Evolutionary conservation across 306 rosid species (phyloP).

Genomic region (Hippophae gyantsensis): DNA sequence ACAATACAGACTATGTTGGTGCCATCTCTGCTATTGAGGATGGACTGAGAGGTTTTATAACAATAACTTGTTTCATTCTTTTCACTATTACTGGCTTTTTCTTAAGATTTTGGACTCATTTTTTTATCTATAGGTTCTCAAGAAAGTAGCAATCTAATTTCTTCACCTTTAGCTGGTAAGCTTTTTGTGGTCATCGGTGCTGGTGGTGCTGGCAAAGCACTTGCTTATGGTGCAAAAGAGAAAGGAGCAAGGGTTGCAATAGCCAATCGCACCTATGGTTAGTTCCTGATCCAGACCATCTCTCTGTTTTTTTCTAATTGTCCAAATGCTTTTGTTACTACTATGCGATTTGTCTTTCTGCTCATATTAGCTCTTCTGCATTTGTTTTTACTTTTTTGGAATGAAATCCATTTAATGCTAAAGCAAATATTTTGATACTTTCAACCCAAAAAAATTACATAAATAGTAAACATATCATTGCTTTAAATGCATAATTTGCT

Average conservation of each 20-base stretch:
- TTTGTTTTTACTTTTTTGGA: not conserved
- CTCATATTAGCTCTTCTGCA: not conserved
- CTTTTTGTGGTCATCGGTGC: constrained; percentile 87
- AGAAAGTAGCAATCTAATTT: constrained; percentile 24
- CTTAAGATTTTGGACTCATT: constrained; percentile 8
- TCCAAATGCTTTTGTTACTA: constrained; percentile 4
- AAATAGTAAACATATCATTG: too few species aligned
- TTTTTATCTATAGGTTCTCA: constrained; percentile 31
- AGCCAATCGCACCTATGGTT: constrained; percentile 91
- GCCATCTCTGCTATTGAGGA: constrained; percentile 86
- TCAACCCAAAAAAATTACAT: too few species aligned
- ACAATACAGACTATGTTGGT: constrained; percentile 76
- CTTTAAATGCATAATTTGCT: too few species aligned
- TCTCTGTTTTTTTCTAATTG: constrained; percentile 7
- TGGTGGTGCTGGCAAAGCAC: constrained; percentile 94
- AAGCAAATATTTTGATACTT: too few species aligned
- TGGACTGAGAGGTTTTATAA: constrained; percentile 57
- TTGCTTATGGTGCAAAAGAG: constrained; percentile 91
- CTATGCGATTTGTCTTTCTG: not conserved
- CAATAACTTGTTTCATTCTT: constrained; percentile 1
- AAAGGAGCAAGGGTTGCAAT: constrained; percentile 88
- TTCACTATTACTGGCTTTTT: constrained; percentile 12
- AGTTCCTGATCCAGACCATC: constrained; percentile 11
- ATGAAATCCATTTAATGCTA: too few species aligned
- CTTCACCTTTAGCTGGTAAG: constrained; percentile 81